These are phyloP conservation scores for Avena sativa DNA, from an alignment of 176 grass and related monocot species.

Conservation along the genomic window DNA sequence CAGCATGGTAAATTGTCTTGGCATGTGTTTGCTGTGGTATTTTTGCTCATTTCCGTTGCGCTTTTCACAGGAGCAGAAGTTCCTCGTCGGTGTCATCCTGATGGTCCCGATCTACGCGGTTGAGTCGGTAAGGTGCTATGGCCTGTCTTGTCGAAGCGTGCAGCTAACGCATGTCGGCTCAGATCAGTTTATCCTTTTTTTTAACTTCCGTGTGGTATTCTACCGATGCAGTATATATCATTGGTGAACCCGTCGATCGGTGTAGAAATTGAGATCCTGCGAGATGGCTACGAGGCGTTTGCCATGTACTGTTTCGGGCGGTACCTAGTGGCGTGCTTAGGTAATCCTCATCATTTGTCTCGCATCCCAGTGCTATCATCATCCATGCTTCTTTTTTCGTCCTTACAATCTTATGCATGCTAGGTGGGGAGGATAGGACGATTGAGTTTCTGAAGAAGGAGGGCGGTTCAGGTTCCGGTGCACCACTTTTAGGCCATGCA, in stretches of 20 bases:
- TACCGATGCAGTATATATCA: slow-evolving; percentile 72
- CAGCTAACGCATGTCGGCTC: background rate
- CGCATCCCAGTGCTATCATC: background rate
- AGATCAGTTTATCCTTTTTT: background rate
- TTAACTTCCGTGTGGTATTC: background rate
- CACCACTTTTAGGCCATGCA: slow-evolving; percentile 61
- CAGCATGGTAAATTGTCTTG: too few species aligned
- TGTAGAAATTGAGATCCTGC: slow-evolving; percentile 84
- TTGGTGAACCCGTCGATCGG: slow-evolving; percentile 82
- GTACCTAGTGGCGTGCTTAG: slow-evolving; percentile 95
- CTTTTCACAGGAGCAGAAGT: slow-evolving; percentile 85
- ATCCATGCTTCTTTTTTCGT: background rate
- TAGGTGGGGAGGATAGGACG: slow-evolving; percentile 93
- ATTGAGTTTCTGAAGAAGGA: slow-evolving; percentile 85
- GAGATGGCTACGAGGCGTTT: slow-evolving; percentile 92
- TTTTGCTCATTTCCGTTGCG: background rate
- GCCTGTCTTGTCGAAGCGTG: slow-evolving; percentile 16
- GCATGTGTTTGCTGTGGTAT: too few species aligned
- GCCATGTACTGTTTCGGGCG: slow-evolving; percentile 98
- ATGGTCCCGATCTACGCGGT: slow-evolving; percentile 86
- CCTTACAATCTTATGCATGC: background rate
- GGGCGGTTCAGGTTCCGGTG: slow-evolving; percentile 51
- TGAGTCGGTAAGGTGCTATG: slow-evolving; percentile 76
- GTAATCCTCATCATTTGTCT: slow-evolving; percentile 49
- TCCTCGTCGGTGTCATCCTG: slow-evolving; percentile 79